These are phyloP conservation scores for Posidonia oceanica DNA, from an alignment of 116 monocot genomes.

Conservation along the genomic window DNA sequence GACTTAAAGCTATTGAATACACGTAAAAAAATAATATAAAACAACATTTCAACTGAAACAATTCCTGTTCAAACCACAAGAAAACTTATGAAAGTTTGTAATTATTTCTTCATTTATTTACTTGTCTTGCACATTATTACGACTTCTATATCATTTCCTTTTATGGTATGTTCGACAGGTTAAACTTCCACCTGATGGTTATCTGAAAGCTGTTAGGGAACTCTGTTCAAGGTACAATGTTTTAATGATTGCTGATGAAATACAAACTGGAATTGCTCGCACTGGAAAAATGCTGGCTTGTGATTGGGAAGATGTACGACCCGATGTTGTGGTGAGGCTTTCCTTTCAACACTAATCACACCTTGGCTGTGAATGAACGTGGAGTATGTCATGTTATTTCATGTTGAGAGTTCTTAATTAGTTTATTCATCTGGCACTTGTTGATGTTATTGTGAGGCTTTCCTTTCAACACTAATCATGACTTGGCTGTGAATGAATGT, in stretches of 20 bases:
- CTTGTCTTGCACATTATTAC: no score
- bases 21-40: no score
- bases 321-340: conserved; percentile 78
- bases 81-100: no score
- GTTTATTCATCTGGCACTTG: no score
- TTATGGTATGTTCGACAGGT: conserved; percentile 36
- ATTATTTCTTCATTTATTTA: no score
- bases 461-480: background rate
- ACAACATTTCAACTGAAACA: no score
- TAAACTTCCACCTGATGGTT: conserved; percentile 86
- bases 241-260: conserved; percentile 96
- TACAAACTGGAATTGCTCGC: conserved; percentile 93
- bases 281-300: conserved; percentile 85
- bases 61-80: no score
- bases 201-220: conserved; percentile 68
- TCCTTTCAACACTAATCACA: background rate
- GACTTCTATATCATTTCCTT: no score
- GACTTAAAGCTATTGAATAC: no score
- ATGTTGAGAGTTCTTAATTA: no score
- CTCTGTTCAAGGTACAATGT: conserved; percentile 74
- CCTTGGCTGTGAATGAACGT: background rate
- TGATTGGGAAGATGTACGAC: conserved; percentile 83
- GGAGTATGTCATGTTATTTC: background rate
- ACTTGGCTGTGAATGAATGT: background rate
- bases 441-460: conserved; percentile 66